Evolutionary conservation across 192 early-diverging fungal genomes (phyloP), one percentile per base, ranked within the genome.

Genomic region (Coemansia sp.): DNA sequence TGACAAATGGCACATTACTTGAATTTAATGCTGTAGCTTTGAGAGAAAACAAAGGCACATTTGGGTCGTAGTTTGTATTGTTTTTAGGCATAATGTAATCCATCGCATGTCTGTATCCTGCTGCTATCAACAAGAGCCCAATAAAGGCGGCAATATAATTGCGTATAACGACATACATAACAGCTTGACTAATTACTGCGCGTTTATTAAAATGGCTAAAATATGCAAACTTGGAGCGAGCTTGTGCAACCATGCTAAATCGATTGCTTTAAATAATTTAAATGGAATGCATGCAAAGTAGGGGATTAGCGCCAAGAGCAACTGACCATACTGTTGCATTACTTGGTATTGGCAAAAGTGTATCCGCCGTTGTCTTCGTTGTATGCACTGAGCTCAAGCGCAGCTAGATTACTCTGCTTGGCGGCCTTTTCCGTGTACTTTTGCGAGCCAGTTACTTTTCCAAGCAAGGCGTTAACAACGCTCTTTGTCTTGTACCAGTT

Each of bases 401-500:
- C 49, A n/a, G 79, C 79, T 49, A 81, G 48, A 10, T 66, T 69
- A 7, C 66, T 27, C 57, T 81, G 79, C 50, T 50, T 68, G 6
- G 54, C 50, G 3, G 79, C 69, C 60, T 72, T 81, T 11, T 66
- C 66, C 17, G 59, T 1, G 38, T 64, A 62, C 60, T 65, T 75
- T 29, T 69, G 57, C 22, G 79, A 81, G 38, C 66, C 56, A 2
- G 70, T 70, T 10, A 71, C 41, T 58, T 61, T 81, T 19, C 57
- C 79, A 27, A 72, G 12, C 29, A 65, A 39, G 23, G 63, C 54
- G 45, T 72, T 69, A 23, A 66, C 19, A 27, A 47, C 47, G 58
- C 79, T 72, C 59, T 75, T 81, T 39, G 69, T 35, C 60, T 52
- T 72, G 70, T 68, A 81, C 73, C 73, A 81, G 62, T 65, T 67